Evolutionary conservation across 805 yeast species (phyloP), one percentile per base, ranked within the genome.

Genomic region (Komagataella kurtzmanii): DNA sequence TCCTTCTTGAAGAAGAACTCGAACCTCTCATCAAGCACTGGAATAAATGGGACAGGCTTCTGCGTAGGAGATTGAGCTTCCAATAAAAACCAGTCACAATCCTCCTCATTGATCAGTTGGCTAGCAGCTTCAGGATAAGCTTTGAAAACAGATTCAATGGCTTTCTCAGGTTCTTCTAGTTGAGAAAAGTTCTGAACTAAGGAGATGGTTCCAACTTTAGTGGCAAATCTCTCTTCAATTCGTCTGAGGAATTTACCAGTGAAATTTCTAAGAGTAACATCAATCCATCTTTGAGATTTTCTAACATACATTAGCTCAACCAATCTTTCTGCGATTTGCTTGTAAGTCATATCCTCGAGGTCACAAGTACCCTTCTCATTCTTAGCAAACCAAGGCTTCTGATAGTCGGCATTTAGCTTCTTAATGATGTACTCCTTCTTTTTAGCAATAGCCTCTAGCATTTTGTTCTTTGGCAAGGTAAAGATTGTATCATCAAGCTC

Each of bases 21-120:
- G 62, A 93, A 88, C 74, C 88, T 85, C 58, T 88, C 95, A 65
- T 93, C 96, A 67, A 93, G 77, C 18, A 88, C 85, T 50, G 99
- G 99, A 60, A 93, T 90, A 60, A 93, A 93, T 57, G 99, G 99
- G 65, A 89, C 97, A 40, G 99, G 99, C 73, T 93, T 93, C 73
- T 91, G 97, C 55, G 71, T 63, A 60, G 96, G 96, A 64, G 81
- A 81, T 57, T 81, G 75, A 66, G 96, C 87, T 61, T 84, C 75
- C 66, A 80, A 79, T 70, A 93, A 77, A 78, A 93, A 93, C 77
- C 73, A 86, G 68, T 93, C 98, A 68, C 85, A 81, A 74, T 93
- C 99, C 73, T 90, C 97, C 65, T 95, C 96, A 63, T 87, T 88
- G 66, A 93, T 76, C 65, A 89, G 80, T 73, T 93, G 99, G 45